phyloP scores from a whole-genome alignment of 495 filamentous ascomycete species.

The Penicillium longicatenatum region DNA sequence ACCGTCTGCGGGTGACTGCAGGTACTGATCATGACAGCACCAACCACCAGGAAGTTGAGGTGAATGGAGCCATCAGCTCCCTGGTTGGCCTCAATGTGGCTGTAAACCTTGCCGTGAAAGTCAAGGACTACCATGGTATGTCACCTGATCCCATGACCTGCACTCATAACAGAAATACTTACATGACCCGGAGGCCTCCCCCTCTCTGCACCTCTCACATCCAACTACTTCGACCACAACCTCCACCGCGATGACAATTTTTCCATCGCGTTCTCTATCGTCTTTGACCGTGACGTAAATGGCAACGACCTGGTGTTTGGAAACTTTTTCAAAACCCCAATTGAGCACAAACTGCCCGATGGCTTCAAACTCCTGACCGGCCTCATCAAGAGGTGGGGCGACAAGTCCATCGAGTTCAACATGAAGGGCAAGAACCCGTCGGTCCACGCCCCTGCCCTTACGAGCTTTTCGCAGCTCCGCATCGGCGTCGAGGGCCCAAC shows the following conservation, averaged over 20 bases:
- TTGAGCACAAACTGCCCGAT: slow-evolving; percentile 81
- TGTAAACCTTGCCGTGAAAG: slow-evolving; percentile 67
- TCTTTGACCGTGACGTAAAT: slow-evolving; percentile 64
- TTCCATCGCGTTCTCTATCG: slow-evolving; percentile 36
- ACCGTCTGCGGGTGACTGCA: slow-evolving; percentile 36
- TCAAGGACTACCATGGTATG: slow-evolving; percentile 53
- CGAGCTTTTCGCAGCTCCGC: slow-evolving; percentile 70
- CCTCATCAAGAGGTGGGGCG: slow-evolving; percentile 81
- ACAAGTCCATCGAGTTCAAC: slow-evolving; percentile 86
- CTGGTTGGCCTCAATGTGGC: slow-evolving; percentile 63
- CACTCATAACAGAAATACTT: slow-evolving; percentile 28
- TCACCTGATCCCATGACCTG: background rate
- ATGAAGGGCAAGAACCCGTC: slow-evolving; percentile 83
- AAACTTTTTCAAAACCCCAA: slow-evolving; percentile 88
- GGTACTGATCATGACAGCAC: slow-evolving; percentile 69
- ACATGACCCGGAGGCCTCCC: slow-evolving; percentile 60
- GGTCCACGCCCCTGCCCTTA: slow-evolving; percentile 75
- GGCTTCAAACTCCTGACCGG: slow-evolving; percentile 80
- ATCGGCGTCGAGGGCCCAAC: slow-evolving; percentile 54
- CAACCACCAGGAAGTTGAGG: slow-evolving; percentile 66
- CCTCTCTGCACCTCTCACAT: slow-evolving; percentile 40
- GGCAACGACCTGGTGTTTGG: slow-evolving; percentile 81
- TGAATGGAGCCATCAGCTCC: slow-evolving; percentile 63
- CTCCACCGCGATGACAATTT: slow-evolving; percentile 46
- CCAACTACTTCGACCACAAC: slow-evolving; percentile 72